These are phyloP conservation scores for Mortierella sp. DNA, from an alignment of 371 early-diverging fungal species.

Conservation along the genomic window DNA sequence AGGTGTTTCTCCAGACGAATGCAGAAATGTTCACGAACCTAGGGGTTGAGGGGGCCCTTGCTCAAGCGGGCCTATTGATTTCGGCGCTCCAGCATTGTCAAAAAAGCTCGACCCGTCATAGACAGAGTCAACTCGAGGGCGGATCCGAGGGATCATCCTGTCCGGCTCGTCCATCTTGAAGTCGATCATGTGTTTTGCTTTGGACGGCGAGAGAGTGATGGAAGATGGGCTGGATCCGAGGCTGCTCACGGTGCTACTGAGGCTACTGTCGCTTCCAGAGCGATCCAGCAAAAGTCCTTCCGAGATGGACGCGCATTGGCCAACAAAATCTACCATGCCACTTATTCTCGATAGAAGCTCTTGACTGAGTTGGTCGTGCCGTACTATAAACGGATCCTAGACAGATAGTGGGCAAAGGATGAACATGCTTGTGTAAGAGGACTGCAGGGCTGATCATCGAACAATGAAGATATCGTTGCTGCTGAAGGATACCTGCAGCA, in stretches of 20 bases:
- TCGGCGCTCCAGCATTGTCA: slow-evolving; percentile 43
- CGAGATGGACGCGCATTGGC: slow-evolving; percentile 38
- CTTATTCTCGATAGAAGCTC: slow-evolving; percentile 31
- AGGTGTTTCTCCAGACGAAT: not conserved
- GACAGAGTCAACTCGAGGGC: slow-evolving; percentile 34
- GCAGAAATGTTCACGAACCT: slow-evolving; percentile 8
- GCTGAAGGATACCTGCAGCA: slow-evolving; percentile 21
- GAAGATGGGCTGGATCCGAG: not conserved
- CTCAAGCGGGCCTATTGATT: slow-evolving; percentile 11
- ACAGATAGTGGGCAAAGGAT: not conserved
- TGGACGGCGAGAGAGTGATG: slow-evolving; percentile 27
- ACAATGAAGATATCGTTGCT: not conserved
- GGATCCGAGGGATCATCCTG: slow-evolving; percentile 30
- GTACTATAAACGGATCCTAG: slow-evolving; percentile 54
- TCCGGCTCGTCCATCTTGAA: slow-evolving; percentile 28
- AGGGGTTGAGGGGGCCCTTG: not conserved
- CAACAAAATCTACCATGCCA: slow-evolving; percentile 46
- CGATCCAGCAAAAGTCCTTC: not conserved
- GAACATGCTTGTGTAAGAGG: not conserved
- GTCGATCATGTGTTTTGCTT: slow-evolving; percentile 38
- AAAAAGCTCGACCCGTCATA: slow-evolving; percentile 48
- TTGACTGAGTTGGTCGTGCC: slow-evolving; percentile 11
- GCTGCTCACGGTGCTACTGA: not conserved
- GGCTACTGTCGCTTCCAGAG: not conserved
- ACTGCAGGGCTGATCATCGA: not conserved